Percentiles rank a stretch among this genome's conserved stretches.
These are phyloP conservation scores for Fusarium oxysporum DNA, from an alignment of 2,329 filamentous ascomycete genomes.

Conservation along the genomic window DNA sequence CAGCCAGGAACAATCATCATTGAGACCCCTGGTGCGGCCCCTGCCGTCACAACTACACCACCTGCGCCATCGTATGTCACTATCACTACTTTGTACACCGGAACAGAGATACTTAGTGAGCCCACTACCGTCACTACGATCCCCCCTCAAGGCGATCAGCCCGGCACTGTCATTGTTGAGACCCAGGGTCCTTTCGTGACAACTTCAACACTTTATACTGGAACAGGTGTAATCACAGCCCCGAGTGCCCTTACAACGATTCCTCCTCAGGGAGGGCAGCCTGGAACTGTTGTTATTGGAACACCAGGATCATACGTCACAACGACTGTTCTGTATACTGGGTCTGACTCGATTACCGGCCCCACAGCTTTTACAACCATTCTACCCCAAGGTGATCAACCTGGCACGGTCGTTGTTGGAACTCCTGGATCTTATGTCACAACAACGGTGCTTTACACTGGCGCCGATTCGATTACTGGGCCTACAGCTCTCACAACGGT, in stretches of 20 bases:
- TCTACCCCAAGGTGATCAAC: slow-evolving; percentile 9
- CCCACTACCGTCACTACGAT: slow-evolving; percentile 16
- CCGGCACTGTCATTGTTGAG: slow-evolving; percentile 15
- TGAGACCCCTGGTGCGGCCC: slow-evolving; percentile 9
- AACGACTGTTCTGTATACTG: slow-evolving; percentile 18
- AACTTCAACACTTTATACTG: slow-evolving; percentile 12
- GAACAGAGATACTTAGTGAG: slow-evolving; percentile 3
- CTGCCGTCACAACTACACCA: slow-evolving; percentile 19
- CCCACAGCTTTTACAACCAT: slow-evolving; percentile 20
- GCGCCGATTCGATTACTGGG: slow-evolving; percentile 7
- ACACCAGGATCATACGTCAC: slow-evolving; percentile 11
- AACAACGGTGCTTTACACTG: slow-evolving; percentile 3
- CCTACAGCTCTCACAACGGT: slow-evolving; percentile 18
- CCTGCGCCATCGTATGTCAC: slow-evolving; percentile 26
- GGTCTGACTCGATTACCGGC: slow-evolving; percentile 5
- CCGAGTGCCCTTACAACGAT: slow-evolving; percentile 19
- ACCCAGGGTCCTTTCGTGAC: slow-evolving; percentile 15
- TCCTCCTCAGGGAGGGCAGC: slow-evolving; percentile 14
- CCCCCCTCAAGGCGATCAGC: slow-evolving; percentile 1
- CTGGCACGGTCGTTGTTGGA: slow-evolving; percentile 17
- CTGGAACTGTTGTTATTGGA: slow-evolving; percentile 18
- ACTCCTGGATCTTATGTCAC: slow-evolving; percentile 23
- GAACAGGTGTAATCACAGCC: slow-evolving; percentile 15
- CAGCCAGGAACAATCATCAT: slow-evolving; percentile 26
- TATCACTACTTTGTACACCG: slow-evolving; percentile 16